Evolutionary conservation across 2,329 filamentous ascomycete genomes (phyloP), one percentile per base, ranked within the genome.

Genomic region (Epichloe festucae): DNA sequence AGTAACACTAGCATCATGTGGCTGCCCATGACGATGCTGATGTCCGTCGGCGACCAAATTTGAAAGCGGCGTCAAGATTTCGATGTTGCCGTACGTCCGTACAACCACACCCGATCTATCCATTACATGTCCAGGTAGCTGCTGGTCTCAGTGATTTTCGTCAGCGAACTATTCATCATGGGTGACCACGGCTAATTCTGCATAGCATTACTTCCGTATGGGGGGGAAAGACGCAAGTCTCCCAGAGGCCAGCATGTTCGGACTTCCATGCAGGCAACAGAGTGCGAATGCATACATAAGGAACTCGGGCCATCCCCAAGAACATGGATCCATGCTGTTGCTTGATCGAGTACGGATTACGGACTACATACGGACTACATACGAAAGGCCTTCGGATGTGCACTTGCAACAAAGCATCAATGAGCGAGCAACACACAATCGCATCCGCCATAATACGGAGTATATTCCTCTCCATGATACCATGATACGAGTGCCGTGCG

Each of bases 1-100:
- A 46, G 36, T 44, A 34, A 15, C 36, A 46, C 48, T 31, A 27
- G 48, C 31, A 50, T 39, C 43, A 53, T 49, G 52, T 46, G 47
- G 23, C 49, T 48, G 15, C 5, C 21, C 52, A 54, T 36, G 31
- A 52, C 39, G 41, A 39, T 39, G 19, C 44, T 49, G n/a, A 51
- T 49, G 51, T 35, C 44, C 27, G 44, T 39, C 15, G 35, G 46
- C 38, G 46, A 52, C 21, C 42, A 44, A 27, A 27, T 7, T 7
- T 8, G 7, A 27, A 50, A 40, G 39, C 46, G 42, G 46, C 46
- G 34, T 49, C 47, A 34, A 35, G 15, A 42, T 41, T 46, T 49
- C 46, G 43, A 49, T 41, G 17, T 14, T 27, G 11, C 42, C 46
- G 49, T 21, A 21, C 19, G 19, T 21, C 19, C 19, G 19, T 51